phyloP scores from a whole-genome alignment of 2,329 filamentous ascomycete species.

The Domatiomyces globalis region DNA sequence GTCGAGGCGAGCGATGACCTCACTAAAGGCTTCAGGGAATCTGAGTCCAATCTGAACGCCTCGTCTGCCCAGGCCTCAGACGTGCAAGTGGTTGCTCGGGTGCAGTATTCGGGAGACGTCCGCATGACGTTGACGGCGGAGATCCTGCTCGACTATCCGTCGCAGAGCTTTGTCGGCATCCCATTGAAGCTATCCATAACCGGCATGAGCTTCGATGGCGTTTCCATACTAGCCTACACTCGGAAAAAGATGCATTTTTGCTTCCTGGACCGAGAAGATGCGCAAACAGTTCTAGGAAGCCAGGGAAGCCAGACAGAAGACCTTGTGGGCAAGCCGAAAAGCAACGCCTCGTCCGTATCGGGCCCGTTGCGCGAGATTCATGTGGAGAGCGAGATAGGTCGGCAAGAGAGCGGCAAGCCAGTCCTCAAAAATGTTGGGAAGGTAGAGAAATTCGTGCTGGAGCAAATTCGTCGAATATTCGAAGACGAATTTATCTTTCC shows the following conservation, averaged over 20 bases:
- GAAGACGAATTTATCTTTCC: slow-evolving; percentile 98
- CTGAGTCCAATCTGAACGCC: background rate
- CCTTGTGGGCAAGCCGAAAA: slow-evolving; percentile 10
- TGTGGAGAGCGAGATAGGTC: slow-evolving; percentile 94
- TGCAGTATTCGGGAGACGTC: slow-evolving; percentile 77
- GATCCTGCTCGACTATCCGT: slow-evolving; percentile 92
- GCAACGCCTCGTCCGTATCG: slow-evolving; percentile 21
- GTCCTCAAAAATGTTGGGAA: slow-evolving; percentile 97
- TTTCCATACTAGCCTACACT: slow-evolving; percentile 84
- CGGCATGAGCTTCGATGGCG: slow-evolving; percentile 84
- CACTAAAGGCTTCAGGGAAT: slow-evolving; percentile 4
- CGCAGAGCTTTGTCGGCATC: slow-evolving; percentile 94
- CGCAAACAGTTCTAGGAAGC: slow-evolving; percentile 54
- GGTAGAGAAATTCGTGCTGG: slow-evolving; percentile 91
- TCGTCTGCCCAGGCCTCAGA: slow-evolving; percentile 53
- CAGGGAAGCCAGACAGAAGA: slow-evolving; percentile 16
- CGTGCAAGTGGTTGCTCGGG: slow-evolving; percentile 81
- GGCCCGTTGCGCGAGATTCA: slow-evolving; percentile 81
- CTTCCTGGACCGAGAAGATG: slow-evolving; percentile 86
- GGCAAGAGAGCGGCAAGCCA: slow-evolving; percentile 80
- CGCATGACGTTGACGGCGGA: slow-evolving; percentile 82
- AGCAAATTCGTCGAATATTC: slow-evolving; percentile 92
- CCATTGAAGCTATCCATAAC: slow-evolving; percentile 91
- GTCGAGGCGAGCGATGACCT: slow-evolving; percentile 6
- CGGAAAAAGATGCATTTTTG: slow-evolving; percentile 82